Base-by-base conservation (phyloP, 2,329 filamentous ascomycete species). In the Talaromyces sp. region DNA sequence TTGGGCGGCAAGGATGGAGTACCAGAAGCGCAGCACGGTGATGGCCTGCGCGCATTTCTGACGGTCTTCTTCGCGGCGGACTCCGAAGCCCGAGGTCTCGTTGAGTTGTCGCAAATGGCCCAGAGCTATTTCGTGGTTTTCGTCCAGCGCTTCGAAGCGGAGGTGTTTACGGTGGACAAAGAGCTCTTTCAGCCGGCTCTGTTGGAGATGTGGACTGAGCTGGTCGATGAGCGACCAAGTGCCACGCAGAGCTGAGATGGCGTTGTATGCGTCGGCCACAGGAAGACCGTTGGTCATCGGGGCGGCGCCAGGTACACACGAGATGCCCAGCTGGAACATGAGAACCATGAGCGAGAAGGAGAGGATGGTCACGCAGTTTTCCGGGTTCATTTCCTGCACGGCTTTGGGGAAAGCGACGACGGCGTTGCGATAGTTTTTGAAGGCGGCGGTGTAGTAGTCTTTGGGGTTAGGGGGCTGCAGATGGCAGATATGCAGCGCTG, bases 221-320 rank as follows among this genome's bases (percentile, higher is more conserved):
- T 61, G 59, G 56, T 61, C 59, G 7, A 61, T 57, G n/a, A 61
- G 50, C 5, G 59, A 61, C 59, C 59, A 61, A 21, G 59, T 61
- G 17, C 59, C 59, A 21, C 59, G 55, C n/a, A 61, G n/a, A 24
- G 59, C 59, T 2, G 56, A 57, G 3, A 61, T 57, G 7, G 59
- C 56, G 5, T 61, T 61, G 31, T 61, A 61, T 55, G 56, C 59
- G 17, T 61, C 59, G n/a, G 57, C 51, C 6, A 35, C 32, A 9
- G 59, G 59, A 12, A 58, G 52, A 3, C 41, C 59, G 27, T 61
- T 48, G 29, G 59, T 41, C 55, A 58, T 61, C 4, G 59, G 59
- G 29, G 55, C 59, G 35, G 59, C 59, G 24, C 59, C 59, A 10
- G 59, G 59, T 12, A 61, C 59, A 14, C 56, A 58, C n/a, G 59